Evolutionary conservation across 78 protist species (phyloP).

Genomic region (Creolimax fragrantissima): DNA sequence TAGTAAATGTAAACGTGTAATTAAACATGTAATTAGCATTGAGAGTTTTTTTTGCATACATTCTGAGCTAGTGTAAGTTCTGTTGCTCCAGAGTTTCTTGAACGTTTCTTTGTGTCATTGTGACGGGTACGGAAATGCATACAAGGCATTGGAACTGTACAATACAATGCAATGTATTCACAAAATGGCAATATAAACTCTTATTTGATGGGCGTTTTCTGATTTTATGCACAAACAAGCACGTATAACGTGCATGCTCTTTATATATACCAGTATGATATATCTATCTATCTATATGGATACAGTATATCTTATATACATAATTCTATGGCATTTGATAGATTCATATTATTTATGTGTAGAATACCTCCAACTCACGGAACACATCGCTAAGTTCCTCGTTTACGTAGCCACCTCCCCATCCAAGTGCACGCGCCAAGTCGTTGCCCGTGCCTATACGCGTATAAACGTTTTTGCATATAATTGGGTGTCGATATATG

Average conservation of each 20-base stretch:
- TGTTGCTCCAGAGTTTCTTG: no score
- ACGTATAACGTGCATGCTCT: no score
- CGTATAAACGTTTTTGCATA: background rate
- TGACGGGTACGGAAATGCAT: no score
- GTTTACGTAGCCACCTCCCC: conserved; percentile 67
- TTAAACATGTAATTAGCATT: no score
- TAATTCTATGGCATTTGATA: background rate
- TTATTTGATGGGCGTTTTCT: no score
- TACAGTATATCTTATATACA: background rate
- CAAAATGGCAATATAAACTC: no score
- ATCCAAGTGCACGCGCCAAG: conserved; percentile 66
- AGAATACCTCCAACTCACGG: background rate
- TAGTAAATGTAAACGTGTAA: background rate
- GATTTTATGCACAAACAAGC: background rate
- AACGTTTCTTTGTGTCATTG: no score
- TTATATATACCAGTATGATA: no score
- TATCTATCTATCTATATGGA: background rate
- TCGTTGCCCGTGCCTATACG: conserved; percentile 73
- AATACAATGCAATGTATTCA: no score
- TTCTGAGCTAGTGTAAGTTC: no score
- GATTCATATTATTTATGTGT: background rate
- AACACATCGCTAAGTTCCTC: conserved; percentile 20
- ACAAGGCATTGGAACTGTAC: no score
- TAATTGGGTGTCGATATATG: background rate
- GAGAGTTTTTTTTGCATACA: no score